Base-by-base conservation (phyloP, 116 monocot genomes). In the Trichopus zeylanicus region DNA sequence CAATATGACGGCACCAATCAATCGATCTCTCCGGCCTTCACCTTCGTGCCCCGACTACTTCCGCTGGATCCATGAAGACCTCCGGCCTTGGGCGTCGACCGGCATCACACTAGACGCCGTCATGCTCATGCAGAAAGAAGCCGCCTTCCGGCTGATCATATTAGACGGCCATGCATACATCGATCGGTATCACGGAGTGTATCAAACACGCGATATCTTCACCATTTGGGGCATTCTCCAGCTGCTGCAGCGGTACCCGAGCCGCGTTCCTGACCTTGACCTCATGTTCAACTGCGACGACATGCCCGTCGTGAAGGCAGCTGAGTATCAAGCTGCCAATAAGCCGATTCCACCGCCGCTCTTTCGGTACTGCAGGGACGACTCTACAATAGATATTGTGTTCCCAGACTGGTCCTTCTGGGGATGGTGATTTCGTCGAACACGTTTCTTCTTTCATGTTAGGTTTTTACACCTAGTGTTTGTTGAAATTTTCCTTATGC, bases 321-420 rank as follows among this genome's bases (percentile, higher is more conserved):
- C 37, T 22, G 7, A 35, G 19, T 62, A 65, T 11, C 16, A 21
- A 8, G 51, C 13, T n/a, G 31, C 5, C n/a, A 7, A 11, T 4
- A 20, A 28, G 1, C 18, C 61, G 4, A 29, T 73, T 10, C 70
- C 70, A 26, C 85, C 77, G 6, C 87, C 87, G 20, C 55, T 87
- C 25, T 82, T 87, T 67, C 75, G 75, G 7, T 82, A 82, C 61
- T 87, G 87, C 73, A 74, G 68, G 57, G 78, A 87, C 26, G 64
- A 67, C 18, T 2, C 49, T 20, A 82, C 87, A 3, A 47, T 73
- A 4, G 87, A 87, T 56, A 75, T 87, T 46, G 65, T 78, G 20
- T 87, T 87, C 67, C 87, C 87, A 0, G 87, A 87, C 60, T 87
- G 87, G 87, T 87, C 87, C 59, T 87, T 87, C 79, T 87, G 87